These are phyloP conservation scores for Ophiostoma piceae DNA, from an alignment of 2,329 filamentous ascomycete species.

Conservation along the genomic window DNA sequence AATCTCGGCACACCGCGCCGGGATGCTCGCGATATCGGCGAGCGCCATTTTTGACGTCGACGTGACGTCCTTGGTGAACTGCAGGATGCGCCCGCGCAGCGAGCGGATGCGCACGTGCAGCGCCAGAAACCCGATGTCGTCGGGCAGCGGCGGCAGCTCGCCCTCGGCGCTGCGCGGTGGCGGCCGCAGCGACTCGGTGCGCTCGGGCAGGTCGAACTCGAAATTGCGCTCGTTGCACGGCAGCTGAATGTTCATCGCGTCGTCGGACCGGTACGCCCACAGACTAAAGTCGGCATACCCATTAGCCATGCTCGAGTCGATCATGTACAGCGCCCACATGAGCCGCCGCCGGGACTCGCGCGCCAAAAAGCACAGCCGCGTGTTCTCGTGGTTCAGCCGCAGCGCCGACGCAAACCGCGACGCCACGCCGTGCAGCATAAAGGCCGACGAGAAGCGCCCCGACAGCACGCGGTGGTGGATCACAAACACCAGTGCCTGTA, in stretches of 20 bases:
- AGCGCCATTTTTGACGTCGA: not conserved
- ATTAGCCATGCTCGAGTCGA: constrained; percentile 45
- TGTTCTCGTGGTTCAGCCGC: constrained; percentile 46
- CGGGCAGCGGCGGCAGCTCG: constrained; percentile 42
- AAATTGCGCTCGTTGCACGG: constrained; percentile 49
- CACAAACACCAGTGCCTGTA: constrained; percentile 44
- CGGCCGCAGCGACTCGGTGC: constrained; percentile 46
- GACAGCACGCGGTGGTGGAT: constrained; percentile 46
- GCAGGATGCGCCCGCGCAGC: constrained; percentile 50
- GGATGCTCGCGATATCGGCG: constrained; percentile 30
- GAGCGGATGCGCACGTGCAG: constrained; percentile 53
- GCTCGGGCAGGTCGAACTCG: constrained; percentile 54
- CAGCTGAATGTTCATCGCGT: constrained; percentile 42
- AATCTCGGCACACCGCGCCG: constrained; percentile 46
- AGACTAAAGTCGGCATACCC: constrained; percentile 45
- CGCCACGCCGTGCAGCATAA: constrained; percentile 44
- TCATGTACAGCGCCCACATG: constrained; percentile 48
- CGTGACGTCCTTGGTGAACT: constrained; percentile 45
- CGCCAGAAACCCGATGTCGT: constrained; percentile 52
- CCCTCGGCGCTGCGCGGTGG: constrained; percentile 41
- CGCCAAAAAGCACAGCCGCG: constrained; percentile 41
- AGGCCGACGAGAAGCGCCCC: constrained; percentile 43
- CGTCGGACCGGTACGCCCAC: constrained; percentile 38
- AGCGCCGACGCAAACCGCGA: constrained; percentile 47
- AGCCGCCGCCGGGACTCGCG: constrained; percentile 42